phyloP scores from a whole-genome alignment of 2,329 filamentous ascomycete species.

The Diplodia mutila region DNA sequence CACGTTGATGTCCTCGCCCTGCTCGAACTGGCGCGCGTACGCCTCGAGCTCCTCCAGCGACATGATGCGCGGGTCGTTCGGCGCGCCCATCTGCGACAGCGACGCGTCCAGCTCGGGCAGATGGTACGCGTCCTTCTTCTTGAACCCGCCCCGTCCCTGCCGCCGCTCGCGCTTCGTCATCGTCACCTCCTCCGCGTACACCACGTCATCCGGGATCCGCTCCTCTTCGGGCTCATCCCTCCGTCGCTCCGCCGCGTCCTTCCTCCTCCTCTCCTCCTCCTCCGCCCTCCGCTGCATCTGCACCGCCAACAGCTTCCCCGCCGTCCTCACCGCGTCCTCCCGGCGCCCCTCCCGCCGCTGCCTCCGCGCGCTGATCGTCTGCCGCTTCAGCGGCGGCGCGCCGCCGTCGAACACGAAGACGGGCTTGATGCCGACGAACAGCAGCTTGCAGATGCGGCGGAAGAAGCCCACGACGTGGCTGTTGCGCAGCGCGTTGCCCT shows the following conservation, averaged over 20 bases:
- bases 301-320: slow-evolving; percentile 86
- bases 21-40: slow-evolving; percentile 89
- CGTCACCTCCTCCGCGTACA: slow-evolving; percentile 89
- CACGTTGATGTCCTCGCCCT: slow-evolving; percentile 80
- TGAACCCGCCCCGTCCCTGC: slow-evolving; percentile 75
- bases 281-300: slow-evolving; percentile 92
- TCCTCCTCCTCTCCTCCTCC: slow-evolving; percentile 74
- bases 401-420: slow-evolving; percentile 99
- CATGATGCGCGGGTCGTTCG: slow-evolving; percentile 95
- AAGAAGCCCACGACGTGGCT: slow-evolving; percentile 98
- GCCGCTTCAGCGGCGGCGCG: slow-evolving; percentile 84
- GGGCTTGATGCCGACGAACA: slow-evolving; percentile 94
- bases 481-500: slow-evolving; percentile 94
- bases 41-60: slow-evolving; percentile 90
- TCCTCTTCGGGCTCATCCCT: slow-evolving; percentile 59
- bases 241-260: slow-evolving; percentile 33
- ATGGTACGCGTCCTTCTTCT: slow-evolving; percentile 93
- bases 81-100: slow-evolving; percentile 82
- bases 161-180: slow-evolving; percentile 78
- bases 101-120: slow-evolving; percentile 80
- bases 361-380: slow-evolving; percentile 82
- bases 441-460: slow-evolving; percentile 93
- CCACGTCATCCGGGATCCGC: slow-evolving; percentile 70
- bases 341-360: slow-evolving; percentile 81
- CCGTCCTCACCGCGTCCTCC: slow-evolving; percentile 90